Base-by-base conservation (phyloP, 768 basidiomycete species). In the Pilatotrama ljubarskyi region DNA sequence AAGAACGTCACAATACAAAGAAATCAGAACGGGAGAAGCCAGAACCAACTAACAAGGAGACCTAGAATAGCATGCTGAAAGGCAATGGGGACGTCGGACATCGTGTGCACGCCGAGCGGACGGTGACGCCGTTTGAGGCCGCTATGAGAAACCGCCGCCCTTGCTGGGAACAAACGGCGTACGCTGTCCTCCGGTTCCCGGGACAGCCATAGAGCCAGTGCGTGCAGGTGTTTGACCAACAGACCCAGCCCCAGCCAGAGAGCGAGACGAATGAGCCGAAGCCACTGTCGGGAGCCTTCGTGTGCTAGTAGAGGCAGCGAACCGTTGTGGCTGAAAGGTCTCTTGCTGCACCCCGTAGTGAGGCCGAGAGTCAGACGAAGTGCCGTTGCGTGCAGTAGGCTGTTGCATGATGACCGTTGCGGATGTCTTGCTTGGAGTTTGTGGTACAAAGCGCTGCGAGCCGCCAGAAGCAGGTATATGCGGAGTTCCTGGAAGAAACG, bases 141-240 rank as follows among this genome's bases (percentile, higher is more conserved):
- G n/a, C 69, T 64, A 76, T 43, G 73, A 69, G 59, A 75, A 72
- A 41, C 69, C 70, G 25, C 67, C 72, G 37, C 72, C 60, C 38
- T 64, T 53, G 24, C 75, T 73, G 26, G 77, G 77, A 37, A 81
- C 67, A 68, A 88, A 88, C 41, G 84, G 82, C 61, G 76, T 74
- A 65, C 85, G 78, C 59, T 88, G 85, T 50, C 66, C 64, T 13
- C 58, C 74, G 41, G 74, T 70, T 20, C 74, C 71, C 35, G 69
- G 62, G 20, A 26, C 15, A n/a, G 58, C 43, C 11, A 64, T 32
- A 13, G 57, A 64, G 8, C 57, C 44, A 11, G 68, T 38, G 18
- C 69, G 65, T 47, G 68, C 64, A 15, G 55, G 56, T 13, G 46
- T 52, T 42, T 57, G 50, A 53, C 46, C 42, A 37, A 41, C n/a